phyloP scores from a whole-genome alignment of 441 rosid species.

The Oxalis stricta region DNA sequence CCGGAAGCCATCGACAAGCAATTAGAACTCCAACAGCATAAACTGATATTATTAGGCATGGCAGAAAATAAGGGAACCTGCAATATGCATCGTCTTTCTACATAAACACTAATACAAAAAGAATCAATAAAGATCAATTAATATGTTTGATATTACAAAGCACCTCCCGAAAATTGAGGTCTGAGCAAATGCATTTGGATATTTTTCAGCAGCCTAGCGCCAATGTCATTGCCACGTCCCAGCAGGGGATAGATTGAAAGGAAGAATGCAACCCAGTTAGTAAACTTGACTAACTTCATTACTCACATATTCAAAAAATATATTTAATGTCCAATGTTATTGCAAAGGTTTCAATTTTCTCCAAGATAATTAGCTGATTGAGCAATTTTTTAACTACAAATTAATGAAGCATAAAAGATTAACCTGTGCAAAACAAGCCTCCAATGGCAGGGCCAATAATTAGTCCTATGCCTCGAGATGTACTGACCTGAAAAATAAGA shows the following conservation, averaged over 20 bases:
- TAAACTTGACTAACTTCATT: too few relatives aligned
- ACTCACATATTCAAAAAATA: too few relatives aligned
- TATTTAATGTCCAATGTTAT: too few relatives aligned
- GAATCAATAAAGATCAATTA: background rate
- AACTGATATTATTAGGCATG: slow-evolving; percentile 48
- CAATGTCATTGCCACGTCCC: too few relatives aligned
- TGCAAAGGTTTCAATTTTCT: too few relatives aligned
- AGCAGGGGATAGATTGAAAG: too few relatives aligned
- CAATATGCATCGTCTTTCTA: slow-evolving; percentile 7
- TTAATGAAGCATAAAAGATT: slow-evolving; percentile 5
- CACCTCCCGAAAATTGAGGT: slow-evolving; percentile 75
- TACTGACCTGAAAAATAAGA: slow-evolving; percentile 44
- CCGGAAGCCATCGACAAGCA: slow-evolving; percentile 57
- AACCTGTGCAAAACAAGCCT: slow-evolving; percentile 58
- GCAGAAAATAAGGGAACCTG: slow-evolving; percentile 84
- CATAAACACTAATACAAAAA: background rate
- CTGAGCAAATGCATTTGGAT: slow-evolving; percentile 50
- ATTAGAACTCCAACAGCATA: slow-evolving; percentile 51
- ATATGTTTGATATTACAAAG: background rate
- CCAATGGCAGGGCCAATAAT: slow-evolving; percentile 91
- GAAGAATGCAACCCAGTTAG: too few relatives aligned
- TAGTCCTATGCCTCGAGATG: slow-evolving; percentile 90
- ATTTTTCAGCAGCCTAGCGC: slow-evolving; percentile 92
- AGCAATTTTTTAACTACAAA: background rate
- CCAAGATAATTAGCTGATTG: too few relatives aligned